These are phyloP conservation scores for Puya raimondii DNA, from an alignment of 176 grass and related monocot genomes.

Conservation along the genomic window DNA sequence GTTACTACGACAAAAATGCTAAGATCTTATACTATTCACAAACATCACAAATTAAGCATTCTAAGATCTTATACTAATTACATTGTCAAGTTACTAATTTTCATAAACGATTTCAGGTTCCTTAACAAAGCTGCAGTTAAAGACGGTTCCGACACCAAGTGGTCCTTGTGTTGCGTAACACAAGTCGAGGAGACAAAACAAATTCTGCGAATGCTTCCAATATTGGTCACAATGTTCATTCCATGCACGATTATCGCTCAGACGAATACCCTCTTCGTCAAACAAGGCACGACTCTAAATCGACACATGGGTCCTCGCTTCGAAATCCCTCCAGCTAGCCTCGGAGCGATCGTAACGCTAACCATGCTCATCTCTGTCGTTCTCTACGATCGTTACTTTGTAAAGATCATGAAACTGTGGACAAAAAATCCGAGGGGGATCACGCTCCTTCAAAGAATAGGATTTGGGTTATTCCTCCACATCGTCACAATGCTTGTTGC, in stretches of 20 bases:
- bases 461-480: conserved; percentile 51
- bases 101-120: conserved; percentile 27
- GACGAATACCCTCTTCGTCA: conserved; percentile 59
- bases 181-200: conserved; percentile 78
- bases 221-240: conserved; percentile 49
- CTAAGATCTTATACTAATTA: background rate
- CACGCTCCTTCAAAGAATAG: conserved; percentile 66
- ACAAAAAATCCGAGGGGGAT: conserved; percentile 82
- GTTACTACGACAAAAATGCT: too few species aligned
- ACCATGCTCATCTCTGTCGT: conserved; percentile 53
- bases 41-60: background rate
- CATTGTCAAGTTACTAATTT: background rate
- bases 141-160: background rate
- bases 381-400: conserved; percentile 53
- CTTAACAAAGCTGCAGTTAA: conserved; percentile 62
- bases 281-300: conserved; percentile 60
- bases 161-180: conserved; percentile 46
- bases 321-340: conserved; percentile 48
- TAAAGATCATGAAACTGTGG: conserved; percentile 24
- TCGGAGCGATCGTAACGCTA: conserved; percentile 44
- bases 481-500: conserved; percentile 42
- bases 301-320: conserved; percentile 40
- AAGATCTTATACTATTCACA: background rate
- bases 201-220: conserved; percentile 46
- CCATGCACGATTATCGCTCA: conserved; percentile 67